Percentiles rank a stretch among this genome's conserved stretches.
Evolutionary conservation across 2,329 filamentous ascomycete species (phyloP).

Genomic region (Aspergillus floridensis): DNA sequence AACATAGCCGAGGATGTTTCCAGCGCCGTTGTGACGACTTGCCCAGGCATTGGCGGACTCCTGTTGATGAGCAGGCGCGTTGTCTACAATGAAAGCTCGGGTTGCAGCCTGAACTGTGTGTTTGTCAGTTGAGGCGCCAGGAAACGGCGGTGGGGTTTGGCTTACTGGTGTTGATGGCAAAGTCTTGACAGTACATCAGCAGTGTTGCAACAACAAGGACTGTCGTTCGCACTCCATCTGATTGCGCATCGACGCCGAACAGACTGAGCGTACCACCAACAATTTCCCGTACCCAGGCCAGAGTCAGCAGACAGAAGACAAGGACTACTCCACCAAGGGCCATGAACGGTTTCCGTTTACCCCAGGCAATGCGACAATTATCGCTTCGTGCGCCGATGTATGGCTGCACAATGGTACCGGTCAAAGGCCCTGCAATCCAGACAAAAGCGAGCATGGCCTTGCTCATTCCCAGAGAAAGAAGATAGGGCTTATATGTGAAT

Average conservation of each 20-base stretch:
- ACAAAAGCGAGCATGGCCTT: slow-evolving; percentile 80
- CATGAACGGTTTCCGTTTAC: slow-evolving; percentile 78
- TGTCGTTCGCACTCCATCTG: slow-evolving; percentile 56
- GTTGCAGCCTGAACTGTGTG: slow-evolving; percentile 76
- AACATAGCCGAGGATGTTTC: slow-evolving; percentile 86
- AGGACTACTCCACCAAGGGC: slow-evolving; percentile 65
- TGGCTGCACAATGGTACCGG: slow-evolving; percentile 73
- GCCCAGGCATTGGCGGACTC: slow-evolving; percentile 92
- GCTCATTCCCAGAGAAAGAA: slow-evolving; percentile 74
- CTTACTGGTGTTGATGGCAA: slow-evolving; percentile 85
- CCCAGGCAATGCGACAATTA: slow-evolving; percentile 70
- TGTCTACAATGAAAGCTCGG: slow-evolving; percentile 88
- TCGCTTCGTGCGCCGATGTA: slow-evolving; percentile 79
- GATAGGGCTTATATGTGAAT: slow-evolving; percentile 55
- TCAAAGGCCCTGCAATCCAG: slow-evolving; percentile 80
- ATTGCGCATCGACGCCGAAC: slow-evolving; percentile 67
- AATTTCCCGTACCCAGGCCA: slow-evolving; percentile 72
- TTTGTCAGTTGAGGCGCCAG: background rate
- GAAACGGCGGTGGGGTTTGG: background rate
- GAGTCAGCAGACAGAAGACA: slow-evolving; percentile 62
- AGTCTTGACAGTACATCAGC: slow-evolving; percentile 86
- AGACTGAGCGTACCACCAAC: slow-evolving; percentile 65
- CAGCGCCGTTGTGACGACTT: slow-evolving; percentile 76
- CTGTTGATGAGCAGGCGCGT: slow-evolving; percentile 86
- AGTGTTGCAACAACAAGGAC: slow-evolving; percentile 77